Evolutionary conservation across 192 early-diverging fungal genomes (phyloP).

Genomic region (Chytriomyces confervae): DNA sequence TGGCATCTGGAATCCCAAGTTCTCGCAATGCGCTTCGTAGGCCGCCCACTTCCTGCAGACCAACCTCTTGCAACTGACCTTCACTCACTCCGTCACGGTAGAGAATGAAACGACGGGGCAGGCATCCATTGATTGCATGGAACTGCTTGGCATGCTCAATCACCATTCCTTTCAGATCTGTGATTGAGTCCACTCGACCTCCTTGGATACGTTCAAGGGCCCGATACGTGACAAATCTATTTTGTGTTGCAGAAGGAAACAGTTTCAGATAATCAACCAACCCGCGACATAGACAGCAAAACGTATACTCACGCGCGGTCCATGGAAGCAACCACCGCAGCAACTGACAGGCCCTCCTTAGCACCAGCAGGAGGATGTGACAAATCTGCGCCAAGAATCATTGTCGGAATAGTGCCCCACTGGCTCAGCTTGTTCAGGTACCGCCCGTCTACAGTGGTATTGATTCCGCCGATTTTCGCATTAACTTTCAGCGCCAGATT

Average conservation of each 20-base stretch:
- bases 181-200: conserved; percentile 49
- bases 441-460: conserved; percentile 18
- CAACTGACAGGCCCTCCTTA: conserved; percentile 50
- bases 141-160: conserved; percentile 42
- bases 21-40: conserved; percentile 44
- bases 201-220: conserved; percentile 46
- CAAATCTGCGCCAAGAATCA: conserved; percentile 85
- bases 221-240: conserved; percentile 33
- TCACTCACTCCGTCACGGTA: conserved; percentile 70
- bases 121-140: conserved; percentile 34
- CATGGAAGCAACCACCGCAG: conserved; percentile 52
- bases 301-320: conserved; percentile 30
- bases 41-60: conserved; percentile 54
- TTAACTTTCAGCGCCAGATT: conserved; percentile 70
- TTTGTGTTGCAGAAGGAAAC: not conserved
- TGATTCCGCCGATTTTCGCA: conserved; percentile 34
- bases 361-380: conserved; percentile 79
- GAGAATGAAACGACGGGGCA: conserved; percentile 56
- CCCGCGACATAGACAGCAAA: not conserved
- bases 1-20: not conserved
- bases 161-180: conserved; percentile 47
- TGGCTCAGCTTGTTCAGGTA: conserved; percentile 21
- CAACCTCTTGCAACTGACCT: conserved; percentile 57
- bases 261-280: not conserved
- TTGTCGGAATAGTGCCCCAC: conserved; percentile 13